Percentiles rank a stretch among this genome's conserved stretches.
Evolutionary conservation across 331 rosid species (phyloP).

Genomic region (Acacia concinna): DNA sequence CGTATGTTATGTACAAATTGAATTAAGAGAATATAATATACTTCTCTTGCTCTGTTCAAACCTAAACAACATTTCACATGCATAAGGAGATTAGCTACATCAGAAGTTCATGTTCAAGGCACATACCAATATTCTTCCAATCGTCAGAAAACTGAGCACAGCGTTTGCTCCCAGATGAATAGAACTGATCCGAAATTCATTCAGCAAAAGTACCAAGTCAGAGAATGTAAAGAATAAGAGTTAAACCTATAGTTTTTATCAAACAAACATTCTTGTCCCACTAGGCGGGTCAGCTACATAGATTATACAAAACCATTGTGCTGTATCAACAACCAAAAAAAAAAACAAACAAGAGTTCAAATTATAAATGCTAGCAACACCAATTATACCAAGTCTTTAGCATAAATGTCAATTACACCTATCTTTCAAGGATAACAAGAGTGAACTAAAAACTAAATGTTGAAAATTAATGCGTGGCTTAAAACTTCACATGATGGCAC

Average conservation of each 20-base stretch:
- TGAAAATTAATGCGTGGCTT: constrained; percentile 7
- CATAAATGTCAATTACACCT: constrained; percentile 23
- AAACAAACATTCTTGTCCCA: background rate
- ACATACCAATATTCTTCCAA: constrained; percentile 79
- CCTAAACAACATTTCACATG: background rate
- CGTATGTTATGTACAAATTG: background rate
- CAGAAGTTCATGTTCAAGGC: constrained; percentile 20
- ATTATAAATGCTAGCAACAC: constrained; percentile 4
- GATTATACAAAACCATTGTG: background rate
- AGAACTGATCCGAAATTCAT: constrained; percentile 57
- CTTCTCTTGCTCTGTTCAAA: background rate
- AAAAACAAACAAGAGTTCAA: background rate
- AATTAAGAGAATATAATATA: background rate
- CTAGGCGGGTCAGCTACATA: background rate
- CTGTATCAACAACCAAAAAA: background rate
- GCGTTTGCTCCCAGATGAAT: constrained; percentile 74
- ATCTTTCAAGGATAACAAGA: constrained; percentile 13
- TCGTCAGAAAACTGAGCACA: constrained; percentile 63
- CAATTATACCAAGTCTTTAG: constrained; percentile 1
- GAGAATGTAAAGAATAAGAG: background rate
- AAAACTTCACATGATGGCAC: constrained; percentile 11
- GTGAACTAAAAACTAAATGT: background rate
- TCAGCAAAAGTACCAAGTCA: constrained; percentile 25
- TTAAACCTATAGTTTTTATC: background rate
- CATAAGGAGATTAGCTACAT: background rate